phyloP scores from a whole-genome alignment of 2,329 filamentous ascomycete genomes.

The Talaromyces sp. region DNA sequence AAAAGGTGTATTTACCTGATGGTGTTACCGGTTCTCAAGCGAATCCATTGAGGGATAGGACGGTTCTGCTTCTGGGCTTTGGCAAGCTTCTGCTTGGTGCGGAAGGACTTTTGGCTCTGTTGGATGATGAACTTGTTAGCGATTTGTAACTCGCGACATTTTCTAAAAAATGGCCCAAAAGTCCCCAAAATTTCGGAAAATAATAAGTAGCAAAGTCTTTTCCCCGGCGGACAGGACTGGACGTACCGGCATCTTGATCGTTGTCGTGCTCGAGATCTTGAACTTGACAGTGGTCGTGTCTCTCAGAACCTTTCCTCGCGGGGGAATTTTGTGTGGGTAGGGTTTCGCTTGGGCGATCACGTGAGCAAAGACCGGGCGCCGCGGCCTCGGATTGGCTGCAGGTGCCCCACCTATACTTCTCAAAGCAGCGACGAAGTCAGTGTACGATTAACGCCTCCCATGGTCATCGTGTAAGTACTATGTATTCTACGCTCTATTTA shows the following conservation, averaged over 20 bases:
- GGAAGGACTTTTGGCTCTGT: conserved; percentile 99
- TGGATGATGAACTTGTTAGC: background rate
- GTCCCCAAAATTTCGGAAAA: background rate
- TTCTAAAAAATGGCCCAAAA: background rate
- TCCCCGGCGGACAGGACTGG: background rate
- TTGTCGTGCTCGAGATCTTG: conserved; percentile 37
- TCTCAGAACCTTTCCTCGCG: conserved; percentile 25
- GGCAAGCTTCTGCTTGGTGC: conserved; percentile 99
- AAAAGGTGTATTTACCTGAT: conserved; percentile 69
- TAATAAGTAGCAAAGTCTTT: background rate
- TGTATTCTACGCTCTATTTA: too few species aligned
- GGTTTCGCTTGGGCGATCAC: conserved; percentile 36
- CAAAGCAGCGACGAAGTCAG: too few species aligned
- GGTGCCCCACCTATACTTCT: background rate
- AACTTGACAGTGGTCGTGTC: conserved; percentile 26
- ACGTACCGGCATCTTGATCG: conserved; percentile 52
- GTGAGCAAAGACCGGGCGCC: conserved; percentile 17
- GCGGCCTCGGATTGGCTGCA: background rate
- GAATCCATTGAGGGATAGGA: conserved; percentile 99
- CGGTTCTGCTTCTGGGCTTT: conserved; percentile 99
- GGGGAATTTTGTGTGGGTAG: conserved; percentile 36
- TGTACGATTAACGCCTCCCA: too few species aligned
- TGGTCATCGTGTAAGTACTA: too few species aligned
- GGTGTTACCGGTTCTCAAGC: conserved; percentile 96
- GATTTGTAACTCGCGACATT: background rate